phyloP scores from a whole-genome alignment of 768 basidiomycete genomes.

The Xerocomellus intermedius region DNA sequence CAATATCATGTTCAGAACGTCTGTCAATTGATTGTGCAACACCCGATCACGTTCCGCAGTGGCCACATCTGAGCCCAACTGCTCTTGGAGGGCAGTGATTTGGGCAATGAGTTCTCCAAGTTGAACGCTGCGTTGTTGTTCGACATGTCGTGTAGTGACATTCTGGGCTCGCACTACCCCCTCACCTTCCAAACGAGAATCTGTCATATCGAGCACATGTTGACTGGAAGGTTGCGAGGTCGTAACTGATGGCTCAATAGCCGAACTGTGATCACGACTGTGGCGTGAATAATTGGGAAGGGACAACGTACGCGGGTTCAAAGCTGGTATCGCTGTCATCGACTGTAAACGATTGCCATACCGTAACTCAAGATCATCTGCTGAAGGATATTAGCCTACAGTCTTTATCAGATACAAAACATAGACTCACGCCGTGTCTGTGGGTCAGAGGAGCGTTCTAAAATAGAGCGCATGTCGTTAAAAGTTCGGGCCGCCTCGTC shows the following conservation, averaged over 20 bases:
- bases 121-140: background rate
- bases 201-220: no score
- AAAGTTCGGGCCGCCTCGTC: background rate
- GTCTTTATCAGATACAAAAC: background rate
- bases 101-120: background rate
- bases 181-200: background rate
- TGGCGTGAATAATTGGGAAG: background rate
- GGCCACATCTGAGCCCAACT: background rate
- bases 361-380: background rate
- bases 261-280: background rate
- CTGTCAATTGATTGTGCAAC: background rate
- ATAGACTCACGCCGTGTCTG: background rate
- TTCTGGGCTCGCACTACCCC: background rate
- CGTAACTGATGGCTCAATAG: background rate
- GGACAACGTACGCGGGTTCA: background rate
- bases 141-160: background rate
- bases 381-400: background rate
- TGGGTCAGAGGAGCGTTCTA: background rate
- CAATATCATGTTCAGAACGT: background rate
- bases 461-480: background rate
- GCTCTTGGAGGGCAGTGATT: background rate
- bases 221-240: background rate
- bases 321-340: background rate
- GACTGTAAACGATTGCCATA: background rate
- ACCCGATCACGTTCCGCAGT: background rate